phyloP scores from a whole-genome alignment of 2,329 filamentous ascomycete species.

The Ceratocystis harringtonii region DNA sequence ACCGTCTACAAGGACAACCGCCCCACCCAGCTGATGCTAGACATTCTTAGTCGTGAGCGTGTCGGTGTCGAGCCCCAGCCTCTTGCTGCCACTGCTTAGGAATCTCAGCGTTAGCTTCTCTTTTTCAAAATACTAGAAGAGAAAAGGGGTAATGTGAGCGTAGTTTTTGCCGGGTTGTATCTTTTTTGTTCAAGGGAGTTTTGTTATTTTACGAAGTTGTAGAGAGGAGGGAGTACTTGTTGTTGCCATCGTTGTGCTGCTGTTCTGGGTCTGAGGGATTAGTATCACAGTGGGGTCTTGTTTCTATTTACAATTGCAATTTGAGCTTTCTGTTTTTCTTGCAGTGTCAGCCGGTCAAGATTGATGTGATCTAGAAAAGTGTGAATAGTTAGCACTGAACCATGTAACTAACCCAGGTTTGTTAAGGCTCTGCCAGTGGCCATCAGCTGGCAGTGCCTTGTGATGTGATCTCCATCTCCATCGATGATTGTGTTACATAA shows the following conservation, averaged over 20 bases:
- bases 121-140: not conserved
- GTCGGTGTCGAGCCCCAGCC: constrained; percentile 68
- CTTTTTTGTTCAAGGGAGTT: not conserved
- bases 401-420: not conserved
- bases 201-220: not conserved
- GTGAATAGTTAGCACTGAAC: not conserved
- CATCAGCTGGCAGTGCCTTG: not conserved
- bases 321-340: not conserved
- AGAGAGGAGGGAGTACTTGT: not conserved
- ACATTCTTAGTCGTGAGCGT: constrained; percentile 84
- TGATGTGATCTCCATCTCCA: too few species aligned
- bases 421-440: not conserved
- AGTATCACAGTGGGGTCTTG: constrained; percentile 4
- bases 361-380: not conserved
- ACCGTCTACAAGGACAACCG: constrained; percentile 69
- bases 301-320: constrained; percentile 12
- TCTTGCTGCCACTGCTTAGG: constrained; percentile 36
- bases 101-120: not conserved
- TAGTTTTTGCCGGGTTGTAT: constrained; percentile 4
- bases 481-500: not conserved
- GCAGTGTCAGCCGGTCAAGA: not conserved
- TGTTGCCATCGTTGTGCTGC: constrained; percentile 7
- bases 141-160: not conserved
- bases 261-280: not conserved
- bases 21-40: constrained; percentile 74